phyloP scores from a whole-genome alignment of 345 rosid genomes.

The Lepidium didymum region DNA sequence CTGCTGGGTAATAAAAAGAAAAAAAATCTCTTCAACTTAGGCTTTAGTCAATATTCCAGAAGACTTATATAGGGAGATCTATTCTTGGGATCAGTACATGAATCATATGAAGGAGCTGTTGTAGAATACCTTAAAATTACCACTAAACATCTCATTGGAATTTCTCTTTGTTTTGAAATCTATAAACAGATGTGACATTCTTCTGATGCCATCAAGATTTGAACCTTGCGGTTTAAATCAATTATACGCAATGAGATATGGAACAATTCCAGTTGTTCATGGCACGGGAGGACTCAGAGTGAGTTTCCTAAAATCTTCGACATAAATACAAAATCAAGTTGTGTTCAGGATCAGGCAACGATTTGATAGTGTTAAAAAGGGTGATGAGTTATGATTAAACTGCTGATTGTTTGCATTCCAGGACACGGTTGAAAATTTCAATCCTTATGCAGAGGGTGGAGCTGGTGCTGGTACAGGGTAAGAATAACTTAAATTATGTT shows the following conservation, averaged over 20 bases:
- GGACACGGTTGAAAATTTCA: constrained; percentile 86
- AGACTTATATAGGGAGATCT: background rate
- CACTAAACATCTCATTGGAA: background rate
- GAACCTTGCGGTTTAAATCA: constrained; percentile 98
- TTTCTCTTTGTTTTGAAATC: background rate
- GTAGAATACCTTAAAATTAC: background rate
- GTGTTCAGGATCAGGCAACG: background rate
- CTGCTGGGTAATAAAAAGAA: constrained; percentile 65
- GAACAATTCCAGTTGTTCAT: constrained; percentile 86
- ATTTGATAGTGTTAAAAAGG: background rate
- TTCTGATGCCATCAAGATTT: constrained; percentile 95
- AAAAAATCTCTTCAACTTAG: background rate
- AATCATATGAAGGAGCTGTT: background rate
- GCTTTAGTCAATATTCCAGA: background rate
- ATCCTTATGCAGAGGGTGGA: constrained; percentile 65
- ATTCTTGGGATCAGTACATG: background rate
- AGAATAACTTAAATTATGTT: background rate
- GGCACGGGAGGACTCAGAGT: constrained; percentile 92
- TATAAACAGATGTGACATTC: constrained; percentile 78
- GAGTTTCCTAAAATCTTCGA: constrained; percentile 28
- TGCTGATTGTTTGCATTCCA: constrained; percentile 35
- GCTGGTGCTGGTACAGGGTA: constrained; percentile 85
- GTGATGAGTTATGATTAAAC: background rate
- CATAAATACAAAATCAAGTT: background rate
- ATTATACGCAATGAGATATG: constrained; percentile 96